Evolutionary conservation across 2,329 filamentous ascomycete species (phyloP).

Genomic region (Acephala macrosclerotiorum): DNA sequence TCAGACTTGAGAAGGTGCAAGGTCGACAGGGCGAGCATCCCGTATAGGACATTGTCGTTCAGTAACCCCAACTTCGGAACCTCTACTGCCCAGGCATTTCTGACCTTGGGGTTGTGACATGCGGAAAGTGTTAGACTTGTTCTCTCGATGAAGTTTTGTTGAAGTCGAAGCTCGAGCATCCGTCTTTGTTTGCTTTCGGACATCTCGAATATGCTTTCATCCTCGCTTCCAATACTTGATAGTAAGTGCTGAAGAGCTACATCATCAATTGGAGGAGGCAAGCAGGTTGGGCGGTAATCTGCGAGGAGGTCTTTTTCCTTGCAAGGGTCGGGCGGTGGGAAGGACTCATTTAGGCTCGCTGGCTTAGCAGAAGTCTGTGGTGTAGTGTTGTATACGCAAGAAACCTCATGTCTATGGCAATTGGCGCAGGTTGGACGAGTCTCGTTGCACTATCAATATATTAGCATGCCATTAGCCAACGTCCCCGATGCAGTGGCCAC

Average conservation of each 20-base stretch:
- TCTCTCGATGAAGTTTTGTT: conserved; percentile 10
- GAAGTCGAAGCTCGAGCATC: conserved; percentile 8
- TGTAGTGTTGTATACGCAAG: conserved; percentile 24
- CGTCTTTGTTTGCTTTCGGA: neutral
- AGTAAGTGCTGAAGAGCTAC: neutral
- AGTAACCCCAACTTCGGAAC: neutral
- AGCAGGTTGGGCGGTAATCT: conserved; percentile 1
- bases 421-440: conserved; percentile 28
- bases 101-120: neutral
- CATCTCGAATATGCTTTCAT: neutral
- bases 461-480: neutral
- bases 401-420: conserved; percentile 29
- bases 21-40: conserved; percentile 27
- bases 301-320: neutral
- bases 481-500: neutral
- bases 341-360: neutral
- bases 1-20: conserved; percentile 24
- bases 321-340: neutral
- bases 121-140: conserved; percentile 2
- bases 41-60: conserved; percentile 2
- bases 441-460: conserved; percentile 30
- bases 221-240: neutral
- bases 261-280: neutral
- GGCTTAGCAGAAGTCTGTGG: conserved; percentile 13
- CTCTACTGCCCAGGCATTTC: neutral